These are phyloP conservation scores for Graphiopsis chlorocephala DNA, from an alignment of 2,329 filamentous ascomycete species.

Conservation along the genomic window DNA sequence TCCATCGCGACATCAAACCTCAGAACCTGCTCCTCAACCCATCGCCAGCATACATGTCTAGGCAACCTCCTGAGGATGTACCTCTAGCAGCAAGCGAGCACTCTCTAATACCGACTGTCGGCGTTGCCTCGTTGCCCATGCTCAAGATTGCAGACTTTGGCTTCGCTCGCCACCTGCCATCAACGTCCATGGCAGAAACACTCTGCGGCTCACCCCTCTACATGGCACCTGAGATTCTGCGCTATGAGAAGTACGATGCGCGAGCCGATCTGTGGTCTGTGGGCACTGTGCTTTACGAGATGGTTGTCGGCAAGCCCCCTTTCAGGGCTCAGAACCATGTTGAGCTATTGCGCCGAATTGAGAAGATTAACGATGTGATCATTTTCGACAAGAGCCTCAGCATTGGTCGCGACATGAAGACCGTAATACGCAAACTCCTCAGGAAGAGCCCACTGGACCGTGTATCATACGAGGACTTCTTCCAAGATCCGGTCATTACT, in stretches of 20 bases:
- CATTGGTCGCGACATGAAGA: constrained; percentile 74
- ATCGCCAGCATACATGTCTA: constrained; percentile 67
- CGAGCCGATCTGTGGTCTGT: constrained; percentile 98
- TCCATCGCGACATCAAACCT: constrained; percentile 96
- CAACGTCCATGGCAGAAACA: constrained; percentile 89
- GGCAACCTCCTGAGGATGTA: constrained; percentile 58
- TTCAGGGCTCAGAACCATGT: constrained; percentile 94
- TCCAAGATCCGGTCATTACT: constrained; percentile 55
- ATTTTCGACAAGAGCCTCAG: constrained; percentile 57
- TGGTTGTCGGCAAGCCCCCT: constrained; percentile 85
- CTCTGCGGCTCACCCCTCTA: constrained; percentile 95
- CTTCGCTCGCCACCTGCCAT: constrained; percentile 89
- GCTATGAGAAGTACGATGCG: constrained; percentile 95
- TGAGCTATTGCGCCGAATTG: constrained; percentile 87
- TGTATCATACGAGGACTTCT: constrained; percentile 83
- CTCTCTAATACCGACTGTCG: constrained; percentile 75
- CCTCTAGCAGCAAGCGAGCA: constrained; percentile 77
- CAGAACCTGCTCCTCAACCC: constrained; percentile 92
- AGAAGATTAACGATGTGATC: constrained; percentile 81
- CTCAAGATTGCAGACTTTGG: constrained; percentile 98
- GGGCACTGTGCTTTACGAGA: constrained; percentile 91
- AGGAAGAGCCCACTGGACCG: constrained; percentile 84
- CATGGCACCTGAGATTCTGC: constrained; percentile 96
- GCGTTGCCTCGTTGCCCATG: constrained; percentile 84
- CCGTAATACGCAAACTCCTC: constrained; percentile 73